Percentiles rank a stretch among this genome's conserved stretches.
These are phyloP conservation scores for Apiospora malaysiana DNA, from an alignment of 2,329 filamentous ascomycete species.

Conservation along the genomic window DNA sequence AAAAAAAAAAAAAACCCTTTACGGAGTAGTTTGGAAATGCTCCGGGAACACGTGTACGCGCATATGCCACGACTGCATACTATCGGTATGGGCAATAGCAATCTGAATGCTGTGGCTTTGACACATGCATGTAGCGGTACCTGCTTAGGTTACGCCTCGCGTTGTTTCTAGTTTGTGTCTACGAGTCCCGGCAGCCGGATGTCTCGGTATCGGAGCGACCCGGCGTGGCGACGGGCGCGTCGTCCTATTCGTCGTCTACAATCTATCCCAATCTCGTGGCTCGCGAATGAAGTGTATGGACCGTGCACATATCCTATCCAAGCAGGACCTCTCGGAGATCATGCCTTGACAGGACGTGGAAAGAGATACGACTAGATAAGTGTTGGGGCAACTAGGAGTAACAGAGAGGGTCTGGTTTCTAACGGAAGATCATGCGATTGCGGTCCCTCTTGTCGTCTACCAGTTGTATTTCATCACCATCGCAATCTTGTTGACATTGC, in stretches of 20 bases:
- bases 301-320: too few species aligned
- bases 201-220: background rate
- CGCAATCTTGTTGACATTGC: constrained; percentile 2
- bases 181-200: background rate
- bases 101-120: background rate
- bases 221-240: background rate
- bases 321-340: background rate
- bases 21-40: too few species aligned
- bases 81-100: background rate
- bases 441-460: background rate
- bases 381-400: too few species aligned
- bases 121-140: background rate
- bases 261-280: background rate
- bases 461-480: background rate
- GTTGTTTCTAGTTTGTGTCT: background rate
- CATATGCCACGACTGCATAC: background rate
- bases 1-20: too few species aligned
- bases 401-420: too few species aligned
- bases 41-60: constrained; percentile 2
- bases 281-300: background rate
- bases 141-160: background rate
- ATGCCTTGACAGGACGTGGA: background rate
- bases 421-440: background rate
- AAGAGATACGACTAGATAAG: background rate
- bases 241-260: background rate